Conservation (phyloP, 345 rosid genomes). For the Salix udensis region DNA sequence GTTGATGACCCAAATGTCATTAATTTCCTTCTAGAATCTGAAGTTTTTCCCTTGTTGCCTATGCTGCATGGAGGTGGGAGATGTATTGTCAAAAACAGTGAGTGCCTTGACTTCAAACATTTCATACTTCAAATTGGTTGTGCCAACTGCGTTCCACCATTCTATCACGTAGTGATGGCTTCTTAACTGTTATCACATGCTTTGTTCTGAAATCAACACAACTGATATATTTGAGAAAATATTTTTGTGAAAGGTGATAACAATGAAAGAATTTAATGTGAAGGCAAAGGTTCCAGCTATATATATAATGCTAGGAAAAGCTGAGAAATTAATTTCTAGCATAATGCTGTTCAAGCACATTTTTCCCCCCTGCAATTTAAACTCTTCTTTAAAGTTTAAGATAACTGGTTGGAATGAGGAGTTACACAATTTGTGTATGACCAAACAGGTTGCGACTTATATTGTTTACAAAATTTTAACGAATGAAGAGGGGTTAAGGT, state of each 20-base stretch:
- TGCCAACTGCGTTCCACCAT: not conserved
- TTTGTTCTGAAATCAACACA: not conserved
- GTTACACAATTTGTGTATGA: not conserved
- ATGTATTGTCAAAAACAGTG: slow-evolving; percentile 45
- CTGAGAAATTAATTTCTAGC: not conserved
- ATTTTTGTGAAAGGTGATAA: not conserved
- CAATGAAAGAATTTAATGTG: not conserved
- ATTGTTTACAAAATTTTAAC: slow-evolving; percentile 37
- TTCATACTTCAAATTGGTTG: not conserved
- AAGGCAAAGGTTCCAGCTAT: not conserved
- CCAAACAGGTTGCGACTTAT: slow-evolving; percentile 43
- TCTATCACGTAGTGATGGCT: not conserved
- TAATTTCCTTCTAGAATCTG: slow-evolving; percentile 34
- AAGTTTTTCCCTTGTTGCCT: slow-evolving; percentile 52
- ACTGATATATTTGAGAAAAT: not conserved
- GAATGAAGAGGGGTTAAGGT: slow-evolving; percentile 35
- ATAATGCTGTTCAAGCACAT: not conserved
- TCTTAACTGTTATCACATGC: not conserved
- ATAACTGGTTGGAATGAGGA: not conserved
- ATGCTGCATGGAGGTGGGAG: slow-evolving; percentile 46
- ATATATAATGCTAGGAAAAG: not conserved
- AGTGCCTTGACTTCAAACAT: slow-evolving; percentile 18
- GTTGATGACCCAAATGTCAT: slow-evolving; percentile 38
- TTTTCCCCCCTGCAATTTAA: not conserved
- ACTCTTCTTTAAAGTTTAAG: not conserved